Evolutionary conservation across 768 basidiomycete species (phyloP), one percentile per base, ranked within the genome.

Genomic region (Paxillus rubicundulus): DNA sequence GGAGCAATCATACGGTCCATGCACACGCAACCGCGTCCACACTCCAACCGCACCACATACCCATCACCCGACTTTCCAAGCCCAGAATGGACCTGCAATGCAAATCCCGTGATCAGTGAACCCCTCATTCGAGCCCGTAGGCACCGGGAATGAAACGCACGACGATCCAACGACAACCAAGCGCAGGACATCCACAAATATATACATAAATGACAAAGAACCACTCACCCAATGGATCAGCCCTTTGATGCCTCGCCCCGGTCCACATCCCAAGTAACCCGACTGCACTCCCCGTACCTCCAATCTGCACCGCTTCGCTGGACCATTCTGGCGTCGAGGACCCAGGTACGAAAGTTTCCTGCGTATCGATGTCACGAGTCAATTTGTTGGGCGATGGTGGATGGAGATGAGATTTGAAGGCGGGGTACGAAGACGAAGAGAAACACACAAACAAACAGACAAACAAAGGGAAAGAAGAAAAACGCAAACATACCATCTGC

Each of bases 251-350:
- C 16, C 61, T 61, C 13, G 75, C 76, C 8, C 79, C 78, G 0
- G 82, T 82, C 81, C 81, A 83, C 68, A 76, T 59, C 8, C 82
- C 82, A 2, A 85, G 67, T 2, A 81, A 62, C 9, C 84, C 83
- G 18, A 73, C 60, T 0, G 74, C 75, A n/a, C 79, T 79, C 6
- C 80, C 80, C 14, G 79, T 66, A 2, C 75, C 76, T 12, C 84
- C 84, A 10, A 84, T 62, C 53, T 85, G 82, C 0, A 84, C 67
- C n/a, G 74, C 79, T 54, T 85, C 82, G 12, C 73, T 77, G 2
- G 70, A 65, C 82, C 82, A 84, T 54, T 81, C 75, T 0, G 75
- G 69, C 5, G 53, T 53, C 17, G 63, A 60, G 16, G 73, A 65
- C 10, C 69, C 69, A 0, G 65, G 47, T 14, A 68, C 54, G 18